Evolutionary conservation across 2,329 filamentous ascomycete genomes (phyloP), one percentile per base, ranked within the genome.

Genomic region (Hymenoscyphus albidus): DNA sequence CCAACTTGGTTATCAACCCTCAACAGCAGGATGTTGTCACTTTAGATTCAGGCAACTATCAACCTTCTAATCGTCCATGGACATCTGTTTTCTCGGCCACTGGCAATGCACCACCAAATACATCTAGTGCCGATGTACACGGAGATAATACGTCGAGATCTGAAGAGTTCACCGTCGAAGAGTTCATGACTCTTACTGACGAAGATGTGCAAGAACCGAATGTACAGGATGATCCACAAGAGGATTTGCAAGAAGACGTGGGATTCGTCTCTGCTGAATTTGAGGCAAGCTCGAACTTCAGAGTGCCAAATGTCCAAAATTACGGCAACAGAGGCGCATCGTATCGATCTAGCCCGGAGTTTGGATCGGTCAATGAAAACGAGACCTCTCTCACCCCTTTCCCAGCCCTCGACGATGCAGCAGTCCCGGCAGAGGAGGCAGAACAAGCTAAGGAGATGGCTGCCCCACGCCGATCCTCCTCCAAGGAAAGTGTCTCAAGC

Each of bases 231-330:
- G 27, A 27, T 27, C 27, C 27, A 27, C 27, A 27, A 27, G 27
- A 27, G 2, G 27, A 27, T 27, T 27, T 27, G 27, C 27, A 27
- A 27, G 27, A 27, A 27, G 27, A 27, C 3, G 27, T 27, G 27
- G 27, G 27, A 27, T 27, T 27, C 27, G 27, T 27, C 27, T 27
- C 27, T 27, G 12, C 40, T 42, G 13, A 42, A 14, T 12, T 14
- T 14, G 40, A 16, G 12, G 2, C 40, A 5, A 14, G 16, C 40
- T 42, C 40, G 40, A 14, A 42, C 65, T 27, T 27, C 27, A 27
- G 5, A 63, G 65, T 32, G 16, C 67, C 13, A 67, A 61, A n/a
- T 68, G 65, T 10, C 14, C 67, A 5, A 39, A 67, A 42, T 48
- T 54, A 22, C 64, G 14, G 66, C 66, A 12, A 66, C 66, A 10